phyloP scores from a whole-genome alignment of 192 early-diverging fungal species.

The Coemansia guatemalensis region DNA sequence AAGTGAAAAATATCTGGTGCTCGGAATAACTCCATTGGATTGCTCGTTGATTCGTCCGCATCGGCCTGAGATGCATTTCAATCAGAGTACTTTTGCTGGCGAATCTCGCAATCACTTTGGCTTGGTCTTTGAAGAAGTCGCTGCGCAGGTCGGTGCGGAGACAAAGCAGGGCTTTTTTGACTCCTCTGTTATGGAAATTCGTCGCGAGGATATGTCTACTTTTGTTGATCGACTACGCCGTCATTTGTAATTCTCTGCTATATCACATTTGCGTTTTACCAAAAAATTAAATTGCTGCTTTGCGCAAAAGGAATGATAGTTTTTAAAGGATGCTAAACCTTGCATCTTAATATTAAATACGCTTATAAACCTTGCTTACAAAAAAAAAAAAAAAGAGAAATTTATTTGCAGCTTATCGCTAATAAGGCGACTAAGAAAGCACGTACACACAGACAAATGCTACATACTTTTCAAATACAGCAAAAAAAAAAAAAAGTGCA shows the following conservation, averaged over 20 bases:
- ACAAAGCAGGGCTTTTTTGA: constrained; percentile 81
- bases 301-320: no score
- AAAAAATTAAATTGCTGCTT: no score
- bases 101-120: constrained; percentile 64
- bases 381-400: no score
- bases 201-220: constrained; percentile 64
- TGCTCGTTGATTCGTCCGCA: constrained; percentile 53
- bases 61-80: constrained; percentile 52
- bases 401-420: no score
- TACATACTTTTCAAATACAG: no score
- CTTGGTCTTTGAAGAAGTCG: constrained; percentile 76
- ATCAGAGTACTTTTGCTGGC: constrained; percentile 53
- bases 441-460: no score
- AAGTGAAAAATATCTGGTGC: constrained; percentile 63
- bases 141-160: constrained; percentile 62
- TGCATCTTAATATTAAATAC: no score
- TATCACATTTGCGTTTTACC: no score
- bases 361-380: no score
- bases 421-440: no score
- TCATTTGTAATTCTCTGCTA: constrained; percentile 32
- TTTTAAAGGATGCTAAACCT: no score
- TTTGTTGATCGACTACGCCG: constrained; percentile 64
- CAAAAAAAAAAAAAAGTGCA: no score
- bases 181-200: constrained; percentile 75
- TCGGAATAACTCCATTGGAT: constrained; percentile 60